Conservation (phyloP, 148 eudicot genomes). For the Fallopia convolvulus region DNA sequence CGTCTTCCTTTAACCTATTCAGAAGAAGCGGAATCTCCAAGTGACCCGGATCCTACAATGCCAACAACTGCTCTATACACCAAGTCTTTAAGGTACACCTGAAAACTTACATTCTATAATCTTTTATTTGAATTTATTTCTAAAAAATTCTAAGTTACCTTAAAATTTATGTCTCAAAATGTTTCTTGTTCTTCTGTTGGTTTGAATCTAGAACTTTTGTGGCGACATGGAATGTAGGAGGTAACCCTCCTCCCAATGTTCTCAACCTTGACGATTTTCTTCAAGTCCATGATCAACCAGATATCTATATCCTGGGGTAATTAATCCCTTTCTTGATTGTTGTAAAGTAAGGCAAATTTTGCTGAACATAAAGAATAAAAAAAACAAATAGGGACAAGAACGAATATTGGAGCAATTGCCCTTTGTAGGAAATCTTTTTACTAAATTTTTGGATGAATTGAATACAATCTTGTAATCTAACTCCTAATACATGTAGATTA, state of each 20-base stretch:
- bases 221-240: slow-evolving; percentile 77
- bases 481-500: too few species aligned
- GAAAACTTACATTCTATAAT: not conserved
- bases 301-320: slow-evolving; percentile 66
- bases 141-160: not conserved
- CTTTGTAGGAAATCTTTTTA: too few species aligned
- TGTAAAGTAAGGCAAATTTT: too few species aligned
- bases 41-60: not conserved
- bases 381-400: too few species aligned
- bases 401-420: too few species aligned
- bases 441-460: too few species aligned
- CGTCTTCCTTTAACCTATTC: slow-evolving; percentile 1
- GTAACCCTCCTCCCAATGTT: slow-evolving; percentile 44
- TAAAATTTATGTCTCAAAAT: not conserved
- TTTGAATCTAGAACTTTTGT: slow-evolving; percentile 38
- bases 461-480: too few species aligned
- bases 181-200: not conserved
- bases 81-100: slow-evolving; percentile 2
- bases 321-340: not conserved
- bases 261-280: slow-evolving; percentile 56
- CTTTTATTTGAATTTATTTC: not conserved
- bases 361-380: too few species aligned
- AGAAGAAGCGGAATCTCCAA: slow-evolving; percentile 5
- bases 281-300: slow-evolving; percentile 38
- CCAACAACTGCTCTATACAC: slow-evolving; percentile 9